Evolutionary conservation across 192 early-diverging fungal species (phyloP), one percentile per base, ranked within the genome.

Genomic region (Linnemannia exigua): DNA sequence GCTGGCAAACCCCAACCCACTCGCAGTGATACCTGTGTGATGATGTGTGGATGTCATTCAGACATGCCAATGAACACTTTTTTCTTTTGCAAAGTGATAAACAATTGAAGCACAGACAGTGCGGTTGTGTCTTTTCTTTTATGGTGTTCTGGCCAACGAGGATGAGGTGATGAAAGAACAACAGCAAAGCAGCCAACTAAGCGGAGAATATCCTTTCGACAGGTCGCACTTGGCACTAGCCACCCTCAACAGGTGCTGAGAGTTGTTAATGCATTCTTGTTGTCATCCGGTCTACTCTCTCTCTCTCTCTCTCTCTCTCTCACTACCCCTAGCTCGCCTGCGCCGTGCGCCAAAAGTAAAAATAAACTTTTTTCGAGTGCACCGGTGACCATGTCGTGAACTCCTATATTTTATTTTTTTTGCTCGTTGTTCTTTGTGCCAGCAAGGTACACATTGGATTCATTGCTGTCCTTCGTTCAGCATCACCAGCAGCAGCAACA

Each of bases 381-480:
- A 20, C 38, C 8, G 70, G 22, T 71, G 70, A 71, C 28, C 70
- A 71, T 28, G 72, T 33, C 72, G 19, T 31, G 15, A 72, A 20
- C 74, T 36, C 36, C 72, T 52, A 47, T 41, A 54, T 35, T 73
- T 73, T 73, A 50, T 66, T 47, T 67, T 76, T 33, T 63, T 63
- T 44, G 38, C 48, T 20, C 3, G 44, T 68, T 17, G 41, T 37
- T 33, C 51, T 52, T 70, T 46, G 44, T 78, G 68, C 70, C 68
- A 70, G 51, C 68, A 44, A 67, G 44, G 52, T 41, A 25, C 33
- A 15, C 20, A 20, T 48, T 37, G 36, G 2, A 44, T 3, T 6
- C 51, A 52, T 19, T 6, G 19, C n/a, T 20, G 51, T 31, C 28
- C 12, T 31, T 63, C 3, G 28, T 41, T 36, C 46, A 28, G 3